Evolutionary conservation across 1,284 basidiomycete genomes (phyloP).

Genomic region (Lentinula novae-zelandiae): DNA sequence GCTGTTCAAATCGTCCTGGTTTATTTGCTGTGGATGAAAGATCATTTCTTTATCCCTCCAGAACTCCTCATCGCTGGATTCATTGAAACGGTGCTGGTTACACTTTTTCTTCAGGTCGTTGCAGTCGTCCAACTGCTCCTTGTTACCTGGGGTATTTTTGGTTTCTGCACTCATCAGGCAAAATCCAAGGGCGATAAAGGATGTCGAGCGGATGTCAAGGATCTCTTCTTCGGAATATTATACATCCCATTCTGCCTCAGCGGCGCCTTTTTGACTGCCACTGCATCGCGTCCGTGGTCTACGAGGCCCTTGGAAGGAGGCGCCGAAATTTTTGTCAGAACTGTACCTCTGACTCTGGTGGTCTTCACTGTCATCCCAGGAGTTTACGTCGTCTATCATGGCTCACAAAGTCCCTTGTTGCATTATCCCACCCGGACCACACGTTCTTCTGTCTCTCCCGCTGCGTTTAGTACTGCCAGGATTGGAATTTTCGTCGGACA

Average conservation of each 20-base stretch:
- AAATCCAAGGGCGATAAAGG: neutral
- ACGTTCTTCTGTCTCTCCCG: neutral
- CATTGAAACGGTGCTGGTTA: neutral
- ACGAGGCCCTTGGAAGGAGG: conserved; percentile 1
- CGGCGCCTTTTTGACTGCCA: neutral
- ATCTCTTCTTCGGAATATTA: neutral
- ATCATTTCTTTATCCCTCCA: conserved; percentile 2
- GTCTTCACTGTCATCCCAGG: neutral
- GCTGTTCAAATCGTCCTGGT: neutral
- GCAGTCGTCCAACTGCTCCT: neutral
- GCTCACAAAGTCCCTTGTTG: conserved; percentile 1
- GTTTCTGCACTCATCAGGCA: neutral
- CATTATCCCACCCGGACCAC: neutral
- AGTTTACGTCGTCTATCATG: neutral
- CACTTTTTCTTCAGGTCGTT: neutral
- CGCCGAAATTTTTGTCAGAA: neutral
- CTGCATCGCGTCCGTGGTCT: neutral
- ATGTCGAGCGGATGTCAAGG: neutral
- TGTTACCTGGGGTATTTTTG: neutral
- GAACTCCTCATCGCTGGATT: neutral
- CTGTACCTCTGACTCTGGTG: neutral
- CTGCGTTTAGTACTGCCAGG: neutral
- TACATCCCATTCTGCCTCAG: neutral
- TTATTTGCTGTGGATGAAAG: neutral
- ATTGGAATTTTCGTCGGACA: neutral